These are phyloP conservation scores for Talaromyces sp. DNA, from an alignment of 2,329 filamentous ascomycete genomes.

Conservation along the genomic window DNA sequence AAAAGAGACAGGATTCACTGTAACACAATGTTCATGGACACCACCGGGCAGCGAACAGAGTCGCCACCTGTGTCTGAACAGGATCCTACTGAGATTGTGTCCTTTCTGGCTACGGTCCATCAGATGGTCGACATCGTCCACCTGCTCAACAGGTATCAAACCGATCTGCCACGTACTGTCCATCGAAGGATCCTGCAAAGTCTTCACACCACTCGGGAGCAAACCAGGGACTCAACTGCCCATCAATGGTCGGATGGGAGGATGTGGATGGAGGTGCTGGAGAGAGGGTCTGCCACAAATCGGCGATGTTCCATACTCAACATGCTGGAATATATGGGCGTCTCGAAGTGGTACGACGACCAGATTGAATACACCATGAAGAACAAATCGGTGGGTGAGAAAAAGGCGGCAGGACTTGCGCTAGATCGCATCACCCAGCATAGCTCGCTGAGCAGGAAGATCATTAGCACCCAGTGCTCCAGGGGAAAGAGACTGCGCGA, in stretches of 20 bases:
- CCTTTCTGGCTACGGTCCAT: neutral
- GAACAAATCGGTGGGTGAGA: too few relatives aligned
- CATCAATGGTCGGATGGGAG: constrained; percentile 20
- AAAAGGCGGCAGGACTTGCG: neutral
- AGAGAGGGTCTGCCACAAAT: constrained; percentile 1
- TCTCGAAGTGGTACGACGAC: too few relatives aligned
- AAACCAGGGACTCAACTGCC: neutral
- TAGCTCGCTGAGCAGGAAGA: neutral
- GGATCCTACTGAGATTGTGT: neutral
- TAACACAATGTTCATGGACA: neutral
- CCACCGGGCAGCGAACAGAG: too few relatives aligned
- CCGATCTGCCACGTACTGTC: neutral
- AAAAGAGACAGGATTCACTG: neutral
- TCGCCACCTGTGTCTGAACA: neutral
- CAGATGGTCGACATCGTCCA: neutral
- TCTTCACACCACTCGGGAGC: neutral
- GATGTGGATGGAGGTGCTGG: constrained; percentile 9
- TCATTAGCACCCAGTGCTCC: constrained; percentile 4
- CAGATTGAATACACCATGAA: too few relatives aligned
- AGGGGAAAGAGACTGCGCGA: constrained; percentile 64
- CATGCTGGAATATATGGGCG: constrained; percentile 18
- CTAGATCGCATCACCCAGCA: neutral
- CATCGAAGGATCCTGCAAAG: neutral
- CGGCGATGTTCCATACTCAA: constrained; percentile 13
- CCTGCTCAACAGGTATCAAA: neutral